Percentiles rank a stretch among this genome's conserved stretches.
Evolutionary conservation across 352 stramenopile genomes (phyloP).

Genomic region (Globisporangium orthogonon): DNA sequence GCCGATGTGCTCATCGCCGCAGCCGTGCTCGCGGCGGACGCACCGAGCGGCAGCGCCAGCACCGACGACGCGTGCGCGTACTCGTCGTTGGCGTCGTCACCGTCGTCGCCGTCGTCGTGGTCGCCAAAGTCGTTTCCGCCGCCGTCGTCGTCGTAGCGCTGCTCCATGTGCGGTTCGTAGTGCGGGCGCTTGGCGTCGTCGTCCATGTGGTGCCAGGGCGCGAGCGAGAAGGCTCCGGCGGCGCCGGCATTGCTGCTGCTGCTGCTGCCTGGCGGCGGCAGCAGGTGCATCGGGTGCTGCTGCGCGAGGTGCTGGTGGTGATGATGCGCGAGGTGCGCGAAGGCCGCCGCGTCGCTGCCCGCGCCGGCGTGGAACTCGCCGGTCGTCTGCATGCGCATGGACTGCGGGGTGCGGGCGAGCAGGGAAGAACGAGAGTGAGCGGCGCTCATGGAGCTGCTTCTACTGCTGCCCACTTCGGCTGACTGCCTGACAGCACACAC

Average conservation of each 20-base stretch:
- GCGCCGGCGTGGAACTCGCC: slow-evolving; percentile 7
- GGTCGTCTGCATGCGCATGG: slow-evolving; percentile 38
- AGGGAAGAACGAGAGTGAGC: slow-evolving; percentile 11
- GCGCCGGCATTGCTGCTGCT: not conserved
- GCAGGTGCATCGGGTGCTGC: slow-evolving; percentile 18
- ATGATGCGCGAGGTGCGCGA: slow-evolving; percentile 9
- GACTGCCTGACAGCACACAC: not conserved
- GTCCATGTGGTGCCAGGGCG: slow-evolving; percentile 8
- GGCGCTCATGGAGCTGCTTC: not conserved
- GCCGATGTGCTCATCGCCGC: not conserved
- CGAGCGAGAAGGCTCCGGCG: not conserved
- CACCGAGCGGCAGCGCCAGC: slow-evolving; percentile 3
- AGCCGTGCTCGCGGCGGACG: not conserved
- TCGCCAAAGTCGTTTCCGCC: slow-evolving; percentile 1
- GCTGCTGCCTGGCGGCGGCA: slow-evolving; percentile 13
- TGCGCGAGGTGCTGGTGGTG: slow-evolving; percentile 19
- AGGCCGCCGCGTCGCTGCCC: slow-evolving; percentile 18
- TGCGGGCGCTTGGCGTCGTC: slow-evolving; percentile 7
- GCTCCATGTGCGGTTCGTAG: slow-evolving; percentile 3
- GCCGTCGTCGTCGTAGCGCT: slow-evolving; percentile 3
- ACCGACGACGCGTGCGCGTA: slow-evolving; percentile 3
- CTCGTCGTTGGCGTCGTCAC: not conserved
- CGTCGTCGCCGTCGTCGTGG: not conserved
- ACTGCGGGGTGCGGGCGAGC: not conserved
- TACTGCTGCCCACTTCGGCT: not conserved